Evolutionary conservation across 2,329 filamentous ascomycete species (phyloP), one percentile per base, ranked within the genome.

Genomic region (Cytospora paraplurivora): DNA sequence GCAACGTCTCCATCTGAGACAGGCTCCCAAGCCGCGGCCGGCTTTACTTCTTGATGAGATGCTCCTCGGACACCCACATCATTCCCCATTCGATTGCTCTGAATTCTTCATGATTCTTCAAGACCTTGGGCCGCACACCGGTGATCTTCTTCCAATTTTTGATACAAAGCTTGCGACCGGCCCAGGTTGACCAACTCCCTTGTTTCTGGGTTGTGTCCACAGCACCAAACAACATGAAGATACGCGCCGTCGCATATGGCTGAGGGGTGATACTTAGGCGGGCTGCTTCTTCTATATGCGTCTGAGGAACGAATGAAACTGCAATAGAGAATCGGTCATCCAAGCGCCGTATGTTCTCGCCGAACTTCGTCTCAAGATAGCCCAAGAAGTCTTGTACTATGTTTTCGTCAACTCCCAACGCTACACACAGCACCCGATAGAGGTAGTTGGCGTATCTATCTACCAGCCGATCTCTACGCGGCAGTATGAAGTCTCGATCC

Each of bases 81-180:
- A 35, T 8, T 11, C 44, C 10, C 53, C 53, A 56, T 32, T 44
- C 35, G n/a, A 56, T 56, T 6, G 34, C 53, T 19, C 53, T 41
- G 33, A 56, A 38, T 5, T 32, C 15, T n/a, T n/a, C 35, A 17
- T 19, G 15, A 4, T 47, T n/a, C 8, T 19, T 11, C 44, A 47
- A 12, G 5, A 17, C n/a, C 6, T 12, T 4, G 8, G 44, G 44
- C n/a, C 21, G n/a, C 21, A 47, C 21, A 10, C 44, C 44, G 5
- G n/a, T 47, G n/a, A 21, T 12, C 5, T 11, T 7, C 21, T n/a
- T n/a, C 44, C 44, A 47, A 6, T 47, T 11, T 7, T 21, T 47
- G 7, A 19, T 1, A 21, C 8, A 12, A 7, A 1, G n/a, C 5
- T 0, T 12, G 4, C 34, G 21, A 33, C n/a, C 27, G 12, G 13